Base-by-base conservation (phyloP, 805 yeast species). In the Sugiyamaella americana region DNA sequence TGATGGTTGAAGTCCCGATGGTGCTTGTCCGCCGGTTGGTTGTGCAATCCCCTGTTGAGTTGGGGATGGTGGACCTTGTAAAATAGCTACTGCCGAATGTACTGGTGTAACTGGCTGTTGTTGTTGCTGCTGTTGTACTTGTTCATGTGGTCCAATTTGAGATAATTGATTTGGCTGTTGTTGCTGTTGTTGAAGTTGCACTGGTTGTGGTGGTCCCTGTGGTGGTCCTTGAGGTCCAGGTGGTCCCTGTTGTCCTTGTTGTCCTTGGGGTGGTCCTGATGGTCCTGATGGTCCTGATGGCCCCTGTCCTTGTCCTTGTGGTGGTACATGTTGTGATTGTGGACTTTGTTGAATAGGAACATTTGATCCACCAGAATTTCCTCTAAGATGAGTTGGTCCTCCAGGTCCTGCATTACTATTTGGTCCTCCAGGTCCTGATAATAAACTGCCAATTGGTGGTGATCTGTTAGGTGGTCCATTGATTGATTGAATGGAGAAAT, bases 401-500 rank as follows among this genome's bases (percentile, higher is more conserved):
- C 32, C 32, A 26, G 32, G 32, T 8, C 32, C 32, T 8, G n/a
- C n/a, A n/a, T n/a, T n/a, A n/a, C n/a, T n/a, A n/a, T n/a, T n/a
- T n/a, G n/a, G n/a, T n/a, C n/a, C n/a, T n/a, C n/a, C n/a, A n/a
- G n/a, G n/a, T n/a, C n/a, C n/a, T n/a, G n/a, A n/a, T n/a, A n/a
- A n/a, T n/a, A n/a, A n/a, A n/a, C n/a, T n/a, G n/a, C n/a, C n/a
- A n/a, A n/a, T n/a, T n/a, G n/a, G n/a, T n/a, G n/a, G n/a, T n/a
- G n/a, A n/a, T n/a, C n/a, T n/a, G n/a, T n/a, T n/a, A n/a, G n/a
- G n/a, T n/a, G n/a, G n/a, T n/a, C 13, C 11, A 29, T 11, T 61
- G 67, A 45, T 57, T 58, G 40, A 48, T 53, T 41, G 48, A 59
- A 38, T 43, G 43, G 21, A 16, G 26, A 45, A 37, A 17, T 42